A percentile compares a stretch with the other conserved stretches of the same genome.
These are phyloP conservation scores for Candolleomyces efflorescens DNA, from an alignment of 768 basidiomycete species.

Conservation along the genomic window DNA sequence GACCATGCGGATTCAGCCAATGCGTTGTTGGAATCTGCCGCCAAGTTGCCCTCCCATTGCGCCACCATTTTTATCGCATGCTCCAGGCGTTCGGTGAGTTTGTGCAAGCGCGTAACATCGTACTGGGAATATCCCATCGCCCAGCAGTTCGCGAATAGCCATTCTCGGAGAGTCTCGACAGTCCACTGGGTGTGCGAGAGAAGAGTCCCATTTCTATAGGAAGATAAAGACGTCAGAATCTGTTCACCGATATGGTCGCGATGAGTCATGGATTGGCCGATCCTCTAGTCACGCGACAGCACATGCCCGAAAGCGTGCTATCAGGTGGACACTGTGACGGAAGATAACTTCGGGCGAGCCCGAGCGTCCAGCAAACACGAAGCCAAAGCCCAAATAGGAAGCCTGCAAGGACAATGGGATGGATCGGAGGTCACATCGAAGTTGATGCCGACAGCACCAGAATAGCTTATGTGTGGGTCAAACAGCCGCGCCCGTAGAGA, in stretches of 20 bases:
- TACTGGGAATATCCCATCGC: slow-evolving; percentile 59
- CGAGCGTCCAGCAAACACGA: background rate
- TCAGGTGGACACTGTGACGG: too few relatives aligned
- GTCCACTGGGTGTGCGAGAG: slow-evolving; percentile 55
- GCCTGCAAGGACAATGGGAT: too few relatives aligned
- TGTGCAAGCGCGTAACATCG: slow-evolving; percentile 36
- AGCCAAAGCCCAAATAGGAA: background rate
- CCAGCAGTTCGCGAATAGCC: slow-evolving; percentile 56
- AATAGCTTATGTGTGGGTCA: too few relatives aligned
- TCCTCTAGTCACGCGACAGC: background rate
- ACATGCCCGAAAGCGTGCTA: too few relatives aligned
- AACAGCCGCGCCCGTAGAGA: too few relatives aligned
- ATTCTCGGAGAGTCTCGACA: slow-evolving; percentile 45
- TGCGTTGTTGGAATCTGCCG: background rate
- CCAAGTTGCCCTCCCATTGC: slow-evolving; percentile 17
- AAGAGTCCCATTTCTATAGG: slow-evolving; percentile 46
- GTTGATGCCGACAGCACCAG: too few relatives aligned
- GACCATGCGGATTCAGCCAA: background rate
- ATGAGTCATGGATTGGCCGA: background rate
- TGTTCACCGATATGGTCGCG: slow-evolving; percentile 6
- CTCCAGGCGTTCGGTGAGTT: slow-evolving; percentile 47
- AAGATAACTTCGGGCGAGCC: too few relatives aligned
- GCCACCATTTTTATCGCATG: slow-evolving; percentile 44
- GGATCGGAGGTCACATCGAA: too few relatives aligned
- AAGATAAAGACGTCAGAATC: slow-evolving; percentile 17